Percentiles rank a stretch among this genome's conserved stretches.
Evolutionary conservation across 1,284 basidiomycete genomes (phyloP).

Genomic region (Meripilus lineatus): DNA sequence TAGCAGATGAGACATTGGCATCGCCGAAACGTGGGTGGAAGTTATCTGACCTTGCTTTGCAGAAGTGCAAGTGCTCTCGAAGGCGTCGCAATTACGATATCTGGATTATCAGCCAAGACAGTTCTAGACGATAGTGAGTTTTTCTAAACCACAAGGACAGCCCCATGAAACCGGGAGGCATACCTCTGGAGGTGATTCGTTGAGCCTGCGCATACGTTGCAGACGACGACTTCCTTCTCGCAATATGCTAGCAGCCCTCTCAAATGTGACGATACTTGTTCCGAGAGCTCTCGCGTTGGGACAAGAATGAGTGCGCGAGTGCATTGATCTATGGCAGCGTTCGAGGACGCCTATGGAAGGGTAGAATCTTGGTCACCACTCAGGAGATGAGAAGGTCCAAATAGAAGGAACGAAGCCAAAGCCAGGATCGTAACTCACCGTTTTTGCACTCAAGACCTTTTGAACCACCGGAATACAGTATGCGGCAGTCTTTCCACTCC

Average conservation of each 20-base stretch:
- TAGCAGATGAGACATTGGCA: neutral
- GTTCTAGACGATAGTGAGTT: constrained; percentile 56
- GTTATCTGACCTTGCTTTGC: constrained; percentile 63
- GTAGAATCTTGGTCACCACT: neutral
- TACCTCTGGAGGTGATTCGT: constrained; percentile 78
- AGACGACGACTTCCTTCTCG: constrained; percentile 68
- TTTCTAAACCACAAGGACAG: no score
- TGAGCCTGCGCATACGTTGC: constrained; percentile 79
- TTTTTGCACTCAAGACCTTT: constrained; percentile 81
- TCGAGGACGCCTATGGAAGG: constrained; percentile 3
- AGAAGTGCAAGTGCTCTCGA: constrained; percentile 78
- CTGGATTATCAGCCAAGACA: constrained; percentile 86
- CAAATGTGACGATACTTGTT: constrained; percentile 82
- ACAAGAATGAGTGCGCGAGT: constrained; percentile 88
- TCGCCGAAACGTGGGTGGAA: neutral
- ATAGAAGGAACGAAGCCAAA: no score
- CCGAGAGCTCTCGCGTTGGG: constrained; percentile 90
- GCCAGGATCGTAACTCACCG: constrained; percentile 46
- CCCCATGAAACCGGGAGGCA: constrained; percentile 18
- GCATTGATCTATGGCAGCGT: constrained; percentile 30
- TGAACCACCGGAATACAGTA: constrained; percentile 92
- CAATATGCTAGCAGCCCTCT: constrained; percentile 68
- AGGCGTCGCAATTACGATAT: constrained; percentile 91
- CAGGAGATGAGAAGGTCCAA: neutral
- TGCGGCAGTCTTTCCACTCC: constrained; percentile 96